Percentiles rank a stretch among this genome's conserved stretches.
Evolutionary conservation across 2,329 filamentous ascomycete species (phyloP).

Genomic region (Tolypocladium pustulatum): DNA sequence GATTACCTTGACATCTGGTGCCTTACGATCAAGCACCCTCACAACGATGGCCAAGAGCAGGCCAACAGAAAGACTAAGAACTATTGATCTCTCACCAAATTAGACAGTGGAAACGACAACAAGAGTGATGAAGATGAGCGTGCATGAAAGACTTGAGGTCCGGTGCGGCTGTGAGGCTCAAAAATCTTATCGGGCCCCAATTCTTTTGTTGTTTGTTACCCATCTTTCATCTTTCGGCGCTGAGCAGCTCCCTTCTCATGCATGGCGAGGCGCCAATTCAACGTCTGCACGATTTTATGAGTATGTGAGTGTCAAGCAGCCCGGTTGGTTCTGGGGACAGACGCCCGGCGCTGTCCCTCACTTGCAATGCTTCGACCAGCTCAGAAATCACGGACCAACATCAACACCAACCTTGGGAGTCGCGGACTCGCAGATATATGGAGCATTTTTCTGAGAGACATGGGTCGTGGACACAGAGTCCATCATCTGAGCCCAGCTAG

Average conservation of each 20-base stretch:
- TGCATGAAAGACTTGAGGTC: neutral
- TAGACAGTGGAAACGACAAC: neutral
- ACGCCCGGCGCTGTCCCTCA: too few species aligned
- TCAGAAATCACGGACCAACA: too few species aligned
- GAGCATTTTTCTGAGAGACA: too few species aligned
- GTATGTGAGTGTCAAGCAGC: too few species aligned
- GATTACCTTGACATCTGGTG: constrained; percentile 99
- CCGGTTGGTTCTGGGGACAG: too few species aligned
- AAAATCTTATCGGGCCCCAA: neutral
- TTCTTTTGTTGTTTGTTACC: neutral
- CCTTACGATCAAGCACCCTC: constrained; percentile 85
- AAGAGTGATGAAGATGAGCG: neutral
- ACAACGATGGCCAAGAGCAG: constrained; percentile 29
- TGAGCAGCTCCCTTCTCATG: too few species aligned
- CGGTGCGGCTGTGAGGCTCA: neutral
- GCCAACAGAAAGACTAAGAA: constrained; percentile 29
- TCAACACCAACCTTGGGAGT: too few species aligned
- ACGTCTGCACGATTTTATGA: too few species aligned
- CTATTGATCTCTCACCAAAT: constrained; percentile 6
- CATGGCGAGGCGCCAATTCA: too few species aligned
- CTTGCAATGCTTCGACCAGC: too few species aligned
- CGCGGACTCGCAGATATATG: too few species aligned
- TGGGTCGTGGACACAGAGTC: neutral
- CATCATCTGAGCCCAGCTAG: neutral
- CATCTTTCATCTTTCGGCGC: neutral